Evolutionary conservation across 2,329 filamentous ascomycete species (phyloP), one percentile per base, ranked within the genome.

Genomic region (Fusarium guadeloupense): DNA sequence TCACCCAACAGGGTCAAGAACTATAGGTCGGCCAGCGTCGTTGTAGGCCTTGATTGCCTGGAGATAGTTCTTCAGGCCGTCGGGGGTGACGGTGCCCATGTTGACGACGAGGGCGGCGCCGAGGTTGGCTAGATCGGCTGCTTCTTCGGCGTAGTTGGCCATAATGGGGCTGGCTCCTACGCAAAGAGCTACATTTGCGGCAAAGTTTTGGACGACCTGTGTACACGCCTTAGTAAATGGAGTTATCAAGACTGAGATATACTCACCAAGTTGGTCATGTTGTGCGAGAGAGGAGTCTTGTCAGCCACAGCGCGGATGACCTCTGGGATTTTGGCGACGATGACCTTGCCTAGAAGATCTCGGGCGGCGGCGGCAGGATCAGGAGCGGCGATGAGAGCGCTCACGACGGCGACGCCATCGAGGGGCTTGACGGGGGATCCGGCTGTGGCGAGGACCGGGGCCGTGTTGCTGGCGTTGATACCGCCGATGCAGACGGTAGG

Each of bases 121-220:
- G 0, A 96, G 83, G 25, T 82, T 83, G 12, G 90, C 88, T n/a
- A 98, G 83, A 70, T 97, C 93, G 8, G 78, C 74, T 0, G 93
- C 93, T 80, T 98, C 94, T 44, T 88, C 85, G 21, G 88, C 91
- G 69, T 93, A 91, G 74, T 91, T 93, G 8, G 93, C 89, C 94
- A 98, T 98, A 75, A 97, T 97, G 33, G 94, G 94, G 17, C 90
- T 95, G 12, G 91, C 90, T 30, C 94, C 94, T 46, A 96, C 83
- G 28, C 89, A 86, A 14, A 97, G 83, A 33, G 92, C 92, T 4
- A 97, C 89, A 71, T 96, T 97, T 46, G 95, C 94, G 14, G 93
- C 91, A 70, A 98, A 91, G 77, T 97, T 97, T 71, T 97, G 93
- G 19, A 97, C 94, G 0, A 98, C 80, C 80, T 81, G 14, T 5